phyloP scores from a whole-genome alignment of 139 green algal species.

The Deuterostichococcus epilithicus region DNA sequence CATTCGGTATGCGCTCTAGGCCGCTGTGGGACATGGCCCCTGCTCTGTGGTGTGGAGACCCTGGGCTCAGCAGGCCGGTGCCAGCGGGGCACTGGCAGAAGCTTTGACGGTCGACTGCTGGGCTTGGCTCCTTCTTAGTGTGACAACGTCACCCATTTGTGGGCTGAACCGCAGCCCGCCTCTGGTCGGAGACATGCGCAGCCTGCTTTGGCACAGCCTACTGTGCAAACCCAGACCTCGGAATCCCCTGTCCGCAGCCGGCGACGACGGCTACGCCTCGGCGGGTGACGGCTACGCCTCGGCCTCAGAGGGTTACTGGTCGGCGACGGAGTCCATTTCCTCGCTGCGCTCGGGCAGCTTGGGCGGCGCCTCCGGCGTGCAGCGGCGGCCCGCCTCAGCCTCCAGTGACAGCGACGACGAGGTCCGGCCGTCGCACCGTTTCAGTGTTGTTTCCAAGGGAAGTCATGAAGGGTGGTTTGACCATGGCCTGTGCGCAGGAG shows the following conservation, averaged over 20 bases:
- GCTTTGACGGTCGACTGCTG: too few relatives aligned
- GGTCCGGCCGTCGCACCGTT: too few relatives aligned
- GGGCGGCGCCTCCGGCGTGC: background rate
- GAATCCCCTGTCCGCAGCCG: background rate
- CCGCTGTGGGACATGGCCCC: background rate
- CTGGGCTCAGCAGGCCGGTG: too few relatives aligned
- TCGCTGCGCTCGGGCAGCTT: background rate
- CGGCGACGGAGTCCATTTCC: background rate
- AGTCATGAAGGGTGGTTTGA: background rate
- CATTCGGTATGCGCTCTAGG: background rate
- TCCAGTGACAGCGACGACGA: background rate
- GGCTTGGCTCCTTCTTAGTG: too few relatives aligned
- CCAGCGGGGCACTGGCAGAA: too few relatives aligned
- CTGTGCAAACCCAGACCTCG: too few relatives aligned
- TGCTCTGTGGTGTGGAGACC: background rate
- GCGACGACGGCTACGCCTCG: background rate
- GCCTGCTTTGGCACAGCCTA: too few relatives aligned
- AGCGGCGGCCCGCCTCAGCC: background rate
- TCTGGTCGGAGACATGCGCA: too few relatives aligned
- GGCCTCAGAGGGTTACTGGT: background rate
- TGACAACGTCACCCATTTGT: too few relatives aligned
- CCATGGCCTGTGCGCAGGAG: background rate
- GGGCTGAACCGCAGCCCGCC: too few relatives aligned
- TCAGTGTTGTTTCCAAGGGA: too few relatives aligned
- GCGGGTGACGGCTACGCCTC: background rate